Evolutionary conservation across 139 green algal species (phyloP).

Genomic region (Chlorella sp.): DNA sequence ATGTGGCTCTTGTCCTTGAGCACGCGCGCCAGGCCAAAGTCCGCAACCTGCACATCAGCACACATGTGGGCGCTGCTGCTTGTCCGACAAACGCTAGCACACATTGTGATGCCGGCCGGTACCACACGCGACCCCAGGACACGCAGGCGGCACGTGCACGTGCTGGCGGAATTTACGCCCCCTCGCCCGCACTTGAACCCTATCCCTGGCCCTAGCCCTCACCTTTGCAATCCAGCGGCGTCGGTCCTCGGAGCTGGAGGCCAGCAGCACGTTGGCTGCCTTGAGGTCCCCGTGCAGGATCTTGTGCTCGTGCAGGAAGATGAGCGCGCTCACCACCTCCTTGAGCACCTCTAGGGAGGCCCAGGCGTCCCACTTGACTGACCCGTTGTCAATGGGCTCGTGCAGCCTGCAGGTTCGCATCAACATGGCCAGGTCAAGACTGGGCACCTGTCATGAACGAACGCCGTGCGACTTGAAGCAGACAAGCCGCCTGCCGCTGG

Average conservation of each 20-base stretch:
- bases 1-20: slow-evolving; percentile 43
- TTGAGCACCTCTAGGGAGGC: slow-evolving; percentile 25
- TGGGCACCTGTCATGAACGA: too few relatives aligned
- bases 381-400: slow-evolving; percentile 6
- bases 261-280: slow-evolving; percentile 49
- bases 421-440: too few relatives aligned
- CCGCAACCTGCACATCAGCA: slow-evolving; percentile 16
- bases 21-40: slow-evolving; percentile 47
- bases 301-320: slow-evolving; percentile 48
- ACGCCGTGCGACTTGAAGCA: too few relatives aligned
- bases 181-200: too few relatives aligned
- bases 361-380: slow-evolving; percentile 32
- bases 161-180: too few relatives aligned
- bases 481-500: too few relatives aligned
- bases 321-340: slow-evolving; percentile 34
- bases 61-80: too few relatives aligned
- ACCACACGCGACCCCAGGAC: too few relatives aligned
- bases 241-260: slow-evolving; percentile 23
- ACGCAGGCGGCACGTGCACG: too few relatives aligned
- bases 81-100: too few relatives aligned
- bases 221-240: slow-evolving; percentile 53
- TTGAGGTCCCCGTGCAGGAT: slow-evolving; percentile 66
- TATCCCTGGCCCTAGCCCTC: neutral
- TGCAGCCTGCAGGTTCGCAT: slow-evolving; percentile 25
- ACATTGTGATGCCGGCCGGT: too few relatives aligned